Evolutionary conservation across 164 flowering plant genomes (phyloP).

Genomic region (Vitis vinifera): ASM3070453v1 NC_081806.1:16088501-16089000

Average conservation of each 20-base stretch:
- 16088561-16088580: too few species aligned
- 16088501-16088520: too few species aligned
- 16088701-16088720: conserved; percentile 84
- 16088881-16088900: not conserved
- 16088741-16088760: conserved; percentile 95
- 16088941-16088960: too few species aligned
- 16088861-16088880: not conserved
- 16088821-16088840: conserved; percentile 24
- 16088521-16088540: too few species aligned
- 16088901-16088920: not conserved
- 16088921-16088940: not conserved
- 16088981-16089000: too few species aligned
- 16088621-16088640: conserved; percentile 95
- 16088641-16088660: conserved; percentile 98
- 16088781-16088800: conserved; percentile 88
- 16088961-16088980: too few species aligned
- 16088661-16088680: conserved; percentile 96
- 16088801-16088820: conserved; percentile 99
- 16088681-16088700: conserved; percentile 95
- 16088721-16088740: conserved; percentile 93
- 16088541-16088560: too few species aligned
- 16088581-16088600: not conserved
- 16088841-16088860: not conserved
- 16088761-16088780: conserved; percentile 77
- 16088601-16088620: not conserved